Conservation (phyloP, 768 basidiomycete species). For the Phanerochaete carnosa region DNA sequence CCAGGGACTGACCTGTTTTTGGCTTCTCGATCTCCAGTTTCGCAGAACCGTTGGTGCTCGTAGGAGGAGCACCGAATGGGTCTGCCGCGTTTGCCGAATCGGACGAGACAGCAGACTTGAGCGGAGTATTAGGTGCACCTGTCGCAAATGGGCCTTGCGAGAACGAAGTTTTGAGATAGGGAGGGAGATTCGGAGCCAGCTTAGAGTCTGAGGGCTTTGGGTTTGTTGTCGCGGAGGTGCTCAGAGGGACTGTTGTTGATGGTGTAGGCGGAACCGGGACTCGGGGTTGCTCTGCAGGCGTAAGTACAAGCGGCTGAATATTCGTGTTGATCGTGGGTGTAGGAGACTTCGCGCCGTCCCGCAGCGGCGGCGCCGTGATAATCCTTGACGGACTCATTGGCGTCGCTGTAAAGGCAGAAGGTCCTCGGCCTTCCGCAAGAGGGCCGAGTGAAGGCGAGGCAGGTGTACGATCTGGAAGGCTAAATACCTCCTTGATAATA, state of each 20-base stretch:
- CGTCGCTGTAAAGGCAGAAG: constrained; percentile 10
- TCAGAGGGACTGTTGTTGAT: background rate
- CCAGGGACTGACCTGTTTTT: constrained; percentile 14
- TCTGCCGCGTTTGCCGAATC: background rate
- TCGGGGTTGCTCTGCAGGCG: background rate
- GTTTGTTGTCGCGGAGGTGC: background rate
- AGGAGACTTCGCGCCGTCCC: constrained; percentile 5
- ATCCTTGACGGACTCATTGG: constrained; percentile 6
- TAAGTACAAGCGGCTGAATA: background rate
- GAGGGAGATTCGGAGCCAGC: background rate
- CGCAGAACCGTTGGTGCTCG: background rate
- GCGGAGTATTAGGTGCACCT: background rate
- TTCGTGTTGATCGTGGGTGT: constrained; percentile 4
- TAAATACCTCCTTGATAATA: constrained; percentile 33
- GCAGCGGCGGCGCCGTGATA: constrained; percentile 4
- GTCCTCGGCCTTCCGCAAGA: constrained; percentile 8
- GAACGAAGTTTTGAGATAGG: constrained; percentile 3
- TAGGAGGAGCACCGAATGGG: background rate
- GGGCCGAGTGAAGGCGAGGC: constrained; percentile 8
- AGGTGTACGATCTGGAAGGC: constrained; percentile 13
- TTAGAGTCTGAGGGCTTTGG: background rate
- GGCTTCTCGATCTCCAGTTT: background rate
- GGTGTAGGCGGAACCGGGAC: background rate
- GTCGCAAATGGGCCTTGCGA: background rate
- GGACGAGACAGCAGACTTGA: background rate